Percentiles rank a stretch among this genome's conserved stretches.
Evolutionary conservation across 768 basidiomycete species (phyloP).

Genomic region (Tylopilus intermedius): DNA sequence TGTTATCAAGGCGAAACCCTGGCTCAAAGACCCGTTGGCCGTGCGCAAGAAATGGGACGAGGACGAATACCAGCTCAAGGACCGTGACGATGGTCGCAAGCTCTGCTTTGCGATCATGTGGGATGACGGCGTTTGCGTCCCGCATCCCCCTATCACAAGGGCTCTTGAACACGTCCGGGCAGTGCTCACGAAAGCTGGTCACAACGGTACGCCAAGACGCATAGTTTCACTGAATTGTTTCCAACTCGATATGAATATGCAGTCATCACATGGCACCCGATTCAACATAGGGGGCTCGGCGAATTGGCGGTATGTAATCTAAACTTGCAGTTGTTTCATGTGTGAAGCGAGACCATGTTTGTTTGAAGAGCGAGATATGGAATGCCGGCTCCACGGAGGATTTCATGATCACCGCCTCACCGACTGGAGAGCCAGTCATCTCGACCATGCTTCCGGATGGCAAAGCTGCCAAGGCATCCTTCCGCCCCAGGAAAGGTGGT

Average conservation of each 20-base stretch:
- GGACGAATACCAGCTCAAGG: conserved; percentile 51
- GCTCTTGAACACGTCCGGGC: conserved; percentile 52
- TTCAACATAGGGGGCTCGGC: conserved; percentile 46
- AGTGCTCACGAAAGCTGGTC: conserved; percentile 57
- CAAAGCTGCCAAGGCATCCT: conserved; percentile 10
- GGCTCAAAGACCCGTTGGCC: conserved; percentile 60
- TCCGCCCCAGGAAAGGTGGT: conserved; percentile 24
- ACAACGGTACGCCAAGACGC: conserved; percentile 44
- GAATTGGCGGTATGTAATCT: conserved; percentile 37
- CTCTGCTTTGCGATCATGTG: conserved; percentile 61
- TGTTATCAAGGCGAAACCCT: conserved; percentile 55
- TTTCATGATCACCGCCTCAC: conserved; percentile 32
- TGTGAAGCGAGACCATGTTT: neutral
- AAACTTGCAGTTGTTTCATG: neutral
- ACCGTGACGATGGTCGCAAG: conserved; percentile 43
- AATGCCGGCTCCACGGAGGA: conserved; percentile 47
- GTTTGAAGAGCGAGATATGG: conserved; percentile 40
- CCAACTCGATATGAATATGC: neutral
- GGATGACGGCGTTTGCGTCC: conserved; percentile 55
- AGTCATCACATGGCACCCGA: conserved; percentile 70
- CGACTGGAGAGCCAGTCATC: conserved; percentile 54
- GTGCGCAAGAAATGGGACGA: conserved; percentile 59
- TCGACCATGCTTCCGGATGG: conserved; percentile 40
- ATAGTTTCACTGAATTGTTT: neutral
- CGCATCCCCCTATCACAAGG: conserved; percentile 61